A percentile compares a stretch with the other conserved stretches of the same genome.
Conservation (phyloP, 2,329 filamentous ascomycete species). For the Pseudogymnoascus sp. region DNA sequence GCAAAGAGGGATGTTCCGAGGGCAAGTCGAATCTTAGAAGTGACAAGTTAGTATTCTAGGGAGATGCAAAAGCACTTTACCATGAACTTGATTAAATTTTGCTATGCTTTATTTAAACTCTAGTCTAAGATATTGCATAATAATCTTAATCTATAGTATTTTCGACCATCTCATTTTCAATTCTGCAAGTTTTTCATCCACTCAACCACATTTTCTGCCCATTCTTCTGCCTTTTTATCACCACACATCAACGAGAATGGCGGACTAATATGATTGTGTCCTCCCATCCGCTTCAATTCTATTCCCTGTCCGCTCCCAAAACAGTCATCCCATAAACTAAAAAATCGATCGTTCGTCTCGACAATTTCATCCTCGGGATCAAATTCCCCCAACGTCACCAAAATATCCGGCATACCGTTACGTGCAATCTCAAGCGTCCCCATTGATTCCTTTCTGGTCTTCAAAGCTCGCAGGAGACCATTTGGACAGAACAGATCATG, state of each 20-base stretch:
- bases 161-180: neutral
- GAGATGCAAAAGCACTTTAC: neutral
- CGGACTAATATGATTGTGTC: constrained; percentile 31
- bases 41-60: neutral
- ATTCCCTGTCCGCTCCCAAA: constrained; percentile 22
- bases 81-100: neutral
- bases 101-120: neutral
- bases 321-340: constrained; percentile 21
- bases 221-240: constrained; percentile 25
- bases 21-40: neutral
- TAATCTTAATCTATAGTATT: neutral
- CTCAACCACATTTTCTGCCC: constrained; percentile 25
- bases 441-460: constrained; percentile 17
- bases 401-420: constrained; percentile 20
- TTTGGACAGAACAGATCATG: constrained; percentile 1
- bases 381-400: constrained; percentile 24
- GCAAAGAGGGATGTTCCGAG: neutral
- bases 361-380: constrained; percentile 29
- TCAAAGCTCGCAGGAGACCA: constrained; percentile 17
- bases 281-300: constrained; percentile 19
- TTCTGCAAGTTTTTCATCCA: constrained; percentile 23
- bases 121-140: neutral
- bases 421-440: constrained; percentile 10
- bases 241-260: constrained; percentile 24
- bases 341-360: constrained; percentile 25